Percentiles rank a stretch among this genome's conserved stretches.
These are phyloP conservation scores for Backusella tarrabulga DNA, from an alignment of 192 early-diverging fungal genomes.

Conservation along the genomic window DNA sequence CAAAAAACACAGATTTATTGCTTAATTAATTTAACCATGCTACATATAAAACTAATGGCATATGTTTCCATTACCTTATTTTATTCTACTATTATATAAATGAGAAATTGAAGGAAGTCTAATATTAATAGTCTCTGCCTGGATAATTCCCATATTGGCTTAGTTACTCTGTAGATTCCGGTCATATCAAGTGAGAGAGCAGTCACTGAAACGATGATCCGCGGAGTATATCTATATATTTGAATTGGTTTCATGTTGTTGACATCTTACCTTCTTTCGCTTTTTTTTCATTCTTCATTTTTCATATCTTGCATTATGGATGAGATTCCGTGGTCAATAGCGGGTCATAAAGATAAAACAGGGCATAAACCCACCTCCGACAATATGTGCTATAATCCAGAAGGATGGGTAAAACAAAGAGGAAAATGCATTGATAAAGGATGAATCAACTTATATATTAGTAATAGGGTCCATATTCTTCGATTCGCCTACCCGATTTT, in stretches of 20 bases:
- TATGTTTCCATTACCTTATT: background rate
- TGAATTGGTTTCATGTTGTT: background rate
- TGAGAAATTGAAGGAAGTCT: background rate
- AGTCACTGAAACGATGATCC: background rate
- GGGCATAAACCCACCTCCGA: background rate
- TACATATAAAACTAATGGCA: background rate
- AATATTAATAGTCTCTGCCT: background rate
- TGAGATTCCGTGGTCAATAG: background rate
- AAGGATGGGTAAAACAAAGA: conserved; percentile 42
- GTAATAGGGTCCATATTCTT: conserved; percentile 28
- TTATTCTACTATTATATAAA: background rate
- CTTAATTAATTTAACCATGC: background rate
- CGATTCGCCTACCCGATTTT: conserved; percentile 17
- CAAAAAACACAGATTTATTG: background rate
- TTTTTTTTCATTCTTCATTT: background rate
- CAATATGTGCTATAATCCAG: conserved; percentile 30
- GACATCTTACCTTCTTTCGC: background rate
- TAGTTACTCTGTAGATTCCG: background rate
- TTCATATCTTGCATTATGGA: background rate
- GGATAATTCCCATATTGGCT: background rate
- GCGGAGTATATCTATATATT: background rate
- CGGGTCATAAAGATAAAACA: background rate
- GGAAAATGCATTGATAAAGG: background rate
- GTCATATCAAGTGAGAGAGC: background rate
- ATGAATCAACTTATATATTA: background rate